Percentiles rank a stretch among this genome's conserved stretches.
Conservation (phyloP, 2,329 filamentous ascomycete species). For the Blumeria hordei region DNA sequence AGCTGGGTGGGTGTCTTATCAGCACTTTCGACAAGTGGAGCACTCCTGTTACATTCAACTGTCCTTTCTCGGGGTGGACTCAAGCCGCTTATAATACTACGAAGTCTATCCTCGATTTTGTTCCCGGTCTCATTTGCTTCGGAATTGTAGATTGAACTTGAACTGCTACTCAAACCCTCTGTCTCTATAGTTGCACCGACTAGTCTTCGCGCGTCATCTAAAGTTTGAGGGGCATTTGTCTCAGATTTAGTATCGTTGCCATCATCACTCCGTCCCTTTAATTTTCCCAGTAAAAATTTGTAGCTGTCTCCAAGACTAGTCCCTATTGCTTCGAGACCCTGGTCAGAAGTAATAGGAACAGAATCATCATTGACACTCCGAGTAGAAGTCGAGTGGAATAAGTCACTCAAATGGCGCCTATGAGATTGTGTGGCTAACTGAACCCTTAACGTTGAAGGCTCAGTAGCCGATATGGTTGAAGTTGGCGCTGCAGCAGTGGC, state of each 20-base stretch:
- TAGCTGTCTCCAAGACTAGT: constrained; percentile 79
- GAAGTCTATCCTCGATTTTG: constrained; percentile 36
- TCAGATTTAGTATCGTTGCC: constrained; percentile 23
- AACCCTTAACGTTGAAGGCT: constrained; percentile 12
- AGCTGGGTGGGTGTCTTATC: constrained; percentile 13
- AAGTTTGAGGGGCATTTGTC: constrained; percentile 52
- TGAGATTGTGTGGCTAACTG: constrained; percentile 21
- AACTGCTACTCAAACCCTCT: constrained; percentile 17
- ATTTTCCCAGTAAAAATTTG: constrained; percentile 71
- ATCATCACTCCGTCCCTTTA: constrained; percentile 43
- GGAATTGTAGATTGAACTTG: constrained; percentile 24
- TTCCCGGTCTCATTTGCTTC: constrained; percentile 11
- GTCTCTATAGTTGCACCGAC: constrained; percentile 44
- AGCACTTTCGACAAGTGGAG: constrained; percentile 23
- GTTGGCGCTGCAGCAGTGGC: constrained; percentile 9
- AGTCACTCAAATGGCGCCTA: constrained; percentile 57
- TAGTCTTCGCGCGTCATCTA: constrained; percentile 79
- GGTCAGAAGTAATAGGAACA: constrained; percentile 70
- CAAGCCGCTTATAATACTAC: constrained; percentile 47
- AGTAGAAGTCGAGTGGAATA: constrained; percentile 65
- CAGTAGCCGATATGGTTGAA: constrained; percentile 15
- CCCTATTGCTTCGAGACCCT: constrained; percentile 76
- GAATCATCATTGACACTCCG: constrained; percentile 66
- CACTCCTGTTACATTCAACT: constrained; percentile 45
- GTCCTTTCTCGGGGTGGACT: constrained; percentile 42